These are phyloP conservation scores for Candida verbasci DNA, from an alignment of 805 yeast species.

Conservation along the genomic window DNA sequence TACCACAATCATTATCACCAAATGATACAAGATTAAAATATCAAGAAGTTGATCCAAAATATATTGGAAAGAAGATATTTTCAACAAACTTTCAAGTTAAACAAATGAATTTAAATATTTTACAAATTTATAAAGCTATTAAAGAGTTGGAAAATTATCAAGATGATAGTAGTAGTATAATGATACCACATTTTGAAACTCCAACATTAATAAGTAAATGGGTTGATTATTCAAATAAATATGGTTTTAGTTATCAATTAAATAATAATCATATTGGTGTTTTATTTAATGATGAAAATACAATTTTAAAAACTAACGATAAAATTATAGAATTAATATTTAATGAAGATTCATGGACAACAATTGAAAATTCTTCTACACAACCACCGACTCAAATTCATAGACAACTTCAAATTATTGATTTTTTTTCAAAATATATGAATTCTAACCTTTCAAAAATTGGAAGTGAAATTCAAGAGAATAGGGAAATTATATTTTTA, in stretches of 20 bases:
- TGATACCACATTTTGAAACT: constrained; percentile 43
- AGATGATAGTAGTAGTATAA: constrained; percentile 31
- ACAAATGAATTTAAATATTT: constrained; percentile 31
- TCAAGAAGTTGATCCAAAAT: constrained; percentile 54
- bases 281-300: constrained; percentile 77
- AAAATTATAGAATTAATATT: constrained; percentile 59
- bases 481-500: constrained; percentile 67
- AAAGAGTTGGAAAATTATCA: constrained; percentile 39
- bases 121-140: constrained; percentile 35
- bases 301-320: constrained; percentile 68
- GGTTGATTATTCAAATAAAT: constrained; percentile 96
- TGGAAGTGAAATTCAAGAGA: constrained; percentile 53
- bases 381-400: constrained; percentile 47
- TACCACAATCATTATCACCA: constrained; percentile 90
- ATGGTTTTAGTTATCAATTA: constrained; percentile 91
- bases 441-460: constrained; percentile 81
- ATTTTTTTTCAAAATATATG: constrained; percentile 90
- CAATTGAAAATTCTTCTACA: constrained; percentile 38
- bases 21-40: constrained; percentile 86
- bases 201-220: constrained; percentile 85
- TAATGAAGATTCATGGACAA: constrained; percentile 45
- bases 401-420: constrained; percentile 79
- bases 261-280: constrained; percentile 90
- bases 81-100: constrained; percentile 28
- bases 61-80: constrained; percentile 31